Evolutionary conservation across 2,329 filamentous ascomycete species (phyloP).

Genomic region (Laburnicola sp.): DNA sequence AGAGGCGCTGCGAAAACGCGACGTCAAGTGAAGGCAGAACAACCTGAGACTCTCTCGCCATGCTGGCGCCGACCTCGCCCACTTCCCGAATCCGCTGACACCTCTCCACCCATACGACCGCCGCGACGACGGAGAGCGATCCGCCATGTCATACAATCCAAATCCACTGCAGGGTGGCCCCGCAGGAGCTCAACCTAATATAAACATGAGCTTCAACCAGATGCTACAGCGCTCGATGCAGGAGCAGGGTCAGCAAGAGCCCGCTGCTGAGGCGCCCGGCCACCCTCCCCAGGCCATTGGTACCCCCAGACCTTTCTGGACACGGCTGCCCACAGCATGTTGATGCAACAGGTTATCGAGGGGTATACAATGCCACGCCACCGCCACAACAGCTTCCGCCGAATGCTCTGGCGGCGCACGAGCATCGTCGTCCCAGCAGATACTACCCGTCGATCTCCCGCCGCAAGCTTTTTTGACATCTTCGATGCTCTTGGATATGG

Average conservation of each 20-base stretch:
- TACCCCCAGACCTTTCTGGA: constrained; percentile 15
- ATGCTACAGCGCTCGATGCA: constrained; percentile 45
- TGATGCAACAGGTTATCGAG: constrained; percentile 39
- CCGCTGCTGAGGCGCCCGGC: constrained; percentile 26
- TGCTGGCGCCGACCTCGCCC: constrained; percentile 28
- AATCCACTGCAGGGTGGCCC: constrained; percentile 37
- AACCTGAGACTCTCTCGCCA: constrained; percentile 31
- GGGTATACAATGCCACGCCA: constrained; percentile 44
- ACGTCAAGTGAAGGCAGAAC: constrained; percentile 19
- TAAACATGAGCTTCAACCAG: constrained; percentile 40
- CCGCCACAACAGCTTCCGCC: constrained; percentile 55
- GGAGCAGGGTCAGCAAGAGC: constrained; percentile 30
- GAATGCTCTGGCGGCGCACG: constrained; percentile 35
- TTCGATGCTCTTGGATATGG: constrained; percentile 90
- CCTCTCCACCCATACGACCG: constrained; percentile 8
- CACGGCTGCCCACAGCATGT: constrained; percentile 10
- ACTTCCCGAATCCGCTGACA: constrained; percentile 27
- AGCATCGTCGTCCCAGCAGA: constrained; percentile 25
- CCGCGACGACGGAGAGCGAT: constrained; percentile 4
- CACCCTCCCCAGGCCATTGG: constrained; percentile 32
- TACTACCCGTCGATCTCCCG: constrained; percentile 57
- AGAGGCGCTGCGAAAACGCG: constrained; percentile 10
- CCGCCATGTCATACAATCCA: constrained; percentile 33
- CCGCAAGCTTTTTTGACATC: constrained; percentile 99
- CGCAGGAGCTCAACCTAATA: constrained; percentile 35